Percentiles rank a stretch among this genome's conserved stretches.
These are phyloP conservation scores for Kokia cookei DNA, from an alignment of 441 rosid species.

Conservation along the genomic window DNA sequence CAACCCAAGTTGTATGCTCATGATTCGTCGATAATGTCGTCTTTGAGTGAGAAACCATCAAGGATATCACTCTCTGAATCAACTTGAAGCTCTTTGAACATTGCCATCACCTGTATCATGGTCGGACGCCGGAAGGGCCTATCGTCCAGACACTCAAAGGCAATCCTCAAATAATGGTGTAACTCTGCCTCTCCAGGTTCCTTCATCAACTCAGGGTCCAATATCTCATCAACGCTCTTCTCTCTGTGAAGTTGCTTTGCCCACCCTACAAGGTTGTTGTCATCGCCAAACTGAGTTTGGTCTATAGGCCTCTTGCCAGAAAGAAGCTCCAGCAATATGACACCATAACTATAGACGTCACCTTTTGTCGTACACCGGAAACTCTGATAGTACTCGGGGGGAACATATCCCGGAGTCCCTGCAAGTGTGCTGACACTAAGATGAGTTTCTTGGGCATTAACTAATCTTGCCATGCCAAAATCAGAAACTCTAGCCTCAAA, in stretches of 20 bases:
- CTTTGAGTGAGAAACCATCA: slow-evolving; percentile 66
- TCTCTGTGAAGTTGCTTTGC: slow-evolving; percentile 78
- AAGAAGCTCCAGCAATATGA: slow-evolving; percentile 80
- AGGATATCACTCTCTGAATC: slow-evolving; percentile 74
- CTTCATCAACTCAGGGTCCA: slow-evolving; percentile 52
- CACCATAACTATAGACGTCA: slow-evolving; percentile 92
- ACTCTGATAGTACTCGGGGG: slow-evolving; percentile 96
- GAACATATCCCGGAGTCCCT: slow-evolving; percentile 94
- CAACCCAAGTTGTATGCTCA: slow-evolving; percentile 13
- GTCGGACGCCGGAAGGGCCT: slow-evolving; percentile 80
- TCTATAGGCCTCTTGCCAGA: slow-evolving; percentile 92
- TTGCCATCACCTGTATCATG: slow-evolving; percentile 94
- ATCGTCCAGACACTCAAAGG: slow-evolving; percentile 87
- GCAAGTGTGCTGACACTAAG: slow-evolving; percentile 92
- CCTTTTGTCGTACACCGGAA: slow-evolving; percentile 93
- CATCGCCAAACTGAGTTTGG: slow-evolving; percentile 72
- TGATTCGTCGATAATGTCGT: slow-evolving; percentile 55
- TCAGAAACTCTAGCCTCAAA: slow-evolving; percentile 88
- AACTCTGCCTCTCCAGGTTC: slow-evolving; percentile 51
- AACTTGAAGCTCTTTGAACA: slow-evolving; percentile 86
- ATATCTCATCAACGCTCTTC: slow-evolving; percentile 52
- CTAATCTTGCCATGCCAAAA: slow-evolving; percentile 95
- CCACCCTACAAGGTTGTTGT: slow-evolving; percentile 92
- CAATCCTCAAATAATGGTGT: slow-evolving; percentile 64
- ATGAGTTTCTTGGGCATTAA: slow-evolving; percentile 85